Base-by-base conservation (phyloP, 2,329 filamentous ascomycete species). In the Stagonosporopsis tanaceti region DNA sequence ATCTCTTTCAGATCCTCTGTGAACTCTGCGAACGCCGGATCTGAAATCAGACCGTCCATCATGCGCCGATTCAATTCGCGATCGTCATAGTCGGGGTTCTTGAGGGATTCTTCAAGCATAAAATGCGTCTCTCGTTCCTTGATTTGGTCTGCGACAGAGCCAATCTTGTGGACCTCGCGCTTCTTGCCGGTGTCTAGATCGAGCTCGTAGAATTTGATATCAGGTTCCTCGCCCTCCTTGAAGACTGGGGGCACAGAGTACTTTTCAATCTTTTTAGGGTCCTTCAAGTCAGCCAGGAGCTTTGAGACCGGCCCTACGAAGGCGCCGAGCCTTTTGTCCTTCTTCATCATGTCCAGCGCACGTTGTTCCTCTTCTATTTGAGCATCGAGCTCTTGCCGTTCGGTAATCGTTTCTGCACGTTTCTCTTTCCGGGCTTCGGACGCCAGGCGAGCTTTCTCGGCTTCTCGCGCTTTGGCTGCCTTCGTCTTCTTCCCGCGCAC, bases 21-120 rank as follows among this genome's bases (percentile, higher is more conserved):
- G 45, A 75, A 40, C 30, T 72, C 65, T 9, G 63, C 65, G 48
- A 73, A 74, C 11, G 65, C 67, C 9, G 72, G 73, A 39, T 75
- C 61, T 15, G 47, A 22, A 28, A 75, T 67, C n/a, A 75, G 48
- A 15, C 63, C 64, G 38, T 73, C 69, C 32, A 75, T 58, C 25
- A 74, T 45, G 15, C 60, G 62, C 12, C 58, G 64, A 27, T 70
- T 67, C 37, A 75, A 59, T 32, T 64, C 59, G 3, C 64, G 60
- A 34, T 67, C 62, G 44, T 74, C 70, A 52, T 72, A 74, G 8
- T 74, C 52, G 5, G 72, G 67, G 22, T 76, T 63, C 1, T 46
- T 53, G 3, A 56, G 59, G 17, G 63, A 62, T 41, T 71, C 67
- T 34, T 67, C 48, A 5, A 72, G 59, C 70, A 72, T 71, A 3